Conservation (phyloP, 1,284 basidiomycete genomes). For the Tylopilus orsonianus region DNA sequence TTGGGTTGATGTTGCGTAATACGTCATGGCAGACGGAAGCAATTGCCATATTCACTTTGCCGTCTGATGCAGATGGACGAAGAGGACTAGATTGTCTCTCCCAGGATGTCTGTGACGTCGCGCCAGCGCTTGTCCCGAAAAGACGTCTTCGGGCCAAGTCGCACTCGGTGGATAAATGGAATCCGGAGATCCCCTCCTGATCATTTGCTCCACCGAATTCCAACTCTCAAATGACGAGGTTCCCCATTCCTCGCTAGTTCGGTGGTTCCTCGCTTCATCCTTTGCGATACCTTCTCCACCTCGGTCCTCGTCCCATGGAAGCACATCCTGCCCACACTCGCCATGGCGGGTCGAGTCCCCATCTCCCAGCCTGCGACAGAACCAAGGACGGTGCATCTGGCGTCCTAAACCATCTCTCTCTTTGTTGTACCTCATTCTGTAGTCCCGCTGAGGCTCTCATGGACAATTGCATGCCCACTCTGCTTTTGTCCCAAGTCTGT, state of each 20-base stretch:
- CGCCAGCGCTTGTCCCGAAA: constrained; percentile 22
- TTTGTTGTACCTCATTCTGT: not conserved
- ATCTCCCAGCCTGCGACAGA: not conserved
- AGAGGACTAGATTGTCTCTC: constrained; percentile 2
- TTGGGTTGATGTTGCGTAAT: constrained; percentile 11
- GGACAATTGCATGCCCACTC: not conserved
- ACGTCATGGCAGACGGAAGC: constrained; percentile 10
- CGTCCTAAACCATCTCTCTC: not conserved
- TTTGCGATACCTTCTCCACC: constrained; percentile 4
- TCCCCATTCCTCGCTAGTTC: not conserved
- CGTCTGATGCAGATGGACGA: constrained; percentile 1
- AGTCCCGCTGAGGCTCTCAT: constrained; percentile 1
- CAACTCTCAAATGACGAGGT: constrained; percentile 19
- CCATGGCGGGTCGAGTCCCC: not conserved
- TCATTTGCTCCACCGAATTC: constrained; percentile 19
- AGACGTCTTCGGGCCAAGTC: constrained; percentile 25
- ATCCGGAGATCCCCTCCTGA: constrained; percentile 19
- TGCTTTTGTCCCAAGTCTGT: not conserved
- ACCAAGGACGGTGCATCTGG: not conserved
- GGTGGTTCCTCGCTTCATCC: not conserved
- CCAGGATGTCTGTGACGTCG: constrained; percentile 9
- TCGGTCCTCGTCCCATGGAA: not conserved
- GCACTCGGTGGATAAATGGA: constrained; percentile 5
- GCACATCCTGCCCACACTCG: constrained; percentile 1
- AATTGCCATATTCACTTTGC: constrained; percentile 6